A percentile compares a stretch with the other conserved stretches of the same genome.
These are phyloP conservation scores for Epithele typhae DNA, from an alignment of 768 basidiomycete genomes.

Conservation along the genomic window DNA sequence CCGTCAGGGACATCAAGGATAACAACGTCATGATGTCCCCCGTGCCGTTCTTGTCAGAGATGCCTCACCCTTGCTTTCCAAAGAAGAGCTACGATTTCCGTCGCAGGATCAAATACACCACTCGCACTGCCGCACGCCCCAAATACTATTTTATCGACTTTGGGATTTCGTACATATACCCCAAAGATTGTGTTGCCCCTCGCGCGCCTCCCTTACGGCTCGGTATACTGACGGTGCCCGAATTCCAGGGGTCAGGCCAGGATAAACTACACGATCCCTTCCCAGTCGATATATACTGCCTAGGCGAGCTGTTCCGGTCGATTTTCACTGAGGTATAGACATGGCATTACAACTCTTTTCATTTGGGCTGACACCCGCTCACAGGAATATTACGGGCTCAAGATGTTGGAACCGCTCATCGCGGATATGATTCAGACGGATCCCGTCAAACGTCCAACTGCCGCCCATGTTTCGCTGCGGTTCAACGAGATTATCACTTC, in stretches of 20 bases:
- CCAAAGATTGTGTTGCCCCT: no score
- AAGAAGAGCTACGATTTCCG: no score
- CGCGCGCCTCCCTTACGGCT: no score
- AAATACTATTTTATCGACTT: no score
- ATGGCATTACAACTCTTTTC: no score
- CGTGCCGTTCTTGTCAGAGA: no score
- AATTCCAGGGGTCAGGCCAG: conserved; percentile 30
- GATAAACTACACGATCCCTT: background rate
- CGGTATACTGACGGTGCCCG: background rate
- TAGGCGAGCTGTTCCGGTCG: conserved; percentile 9
- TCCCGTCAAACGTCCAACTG: conserved; percentile 22
- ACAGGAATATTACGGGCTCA: conserved; percentile 12
- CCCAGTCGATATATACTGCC: conserved; percentile 17
- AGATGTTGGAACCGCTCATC: conserved; percentile 23
- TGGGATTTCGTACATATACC: no score
- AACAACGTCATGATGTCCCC: no score
- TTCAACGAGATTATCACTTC: conserved; percentile 7
- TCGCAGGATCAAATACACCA: no score
- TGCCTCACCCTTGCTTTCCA: no score
- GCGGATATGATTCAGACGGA: conserved; percentile 19
- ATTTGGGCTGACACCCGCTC: background rate
- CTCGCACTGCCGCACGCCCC: no score
- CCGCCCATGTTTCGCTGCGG: conserved; percentile 9
- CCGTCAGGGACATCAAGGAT: no score
- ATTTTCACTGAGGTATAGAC: background rate